Evolutionary conservation across 2,329 filamentous ascomycete species (phyloP), one percentile per base, ranked within the genome.

Genomic region (Lasiodiplodia gonubiensis): DNA sequence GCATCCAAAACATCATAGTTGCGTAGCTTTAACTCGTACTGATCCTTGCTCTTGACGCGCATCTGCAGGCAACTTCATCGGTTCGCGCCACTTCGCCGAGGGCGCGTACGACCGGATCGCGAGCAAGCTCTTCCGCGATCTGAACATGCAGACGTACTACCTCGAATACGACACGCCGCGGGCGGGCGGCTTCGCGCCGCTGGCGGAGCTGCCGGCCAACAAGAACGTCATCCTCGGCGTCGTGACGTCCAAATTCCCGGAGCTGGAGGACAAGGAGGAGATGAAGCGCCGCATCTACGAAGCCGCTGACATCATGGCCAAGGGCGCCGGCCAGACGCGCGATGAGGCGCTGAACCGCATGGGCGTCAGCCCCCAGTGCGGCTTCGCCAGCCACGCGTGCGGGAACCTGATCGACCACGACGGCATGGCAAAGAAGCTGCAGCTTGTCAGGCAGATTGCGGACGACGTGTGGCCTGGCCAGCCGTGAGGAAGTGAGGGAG

Each of bases 361-460:
- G 46, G 74, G 74, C 12, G 71, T 75, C 10, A 73, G 72, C 53
- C 73, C 72, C 49, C 73, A 75, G 69, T 75, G 73, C 67, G 73
- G 73, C 14, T 75, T 75, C 78, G 90, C 89, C 51, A 91, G 88
- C 46, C 90, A 93, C 75, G 87, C 89, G 71, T 87, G 85, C 71
- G 91, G 90, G 0, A 92, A 93, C 74, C 84, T 88, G 18, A 83
- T 93, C 67, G 85, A 83, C 54, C 80, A 86, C 68, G 85, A 90
- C 46, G 89, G 90, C 66, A 89, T 92, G 88, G 86, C 86, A 79
- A 86, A 84, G 76, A 93, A 93, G 81, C 79, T 93, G 73, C 80
- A 83, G 71, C 78, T 93, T 66, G 89, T 92, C n/a, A 85, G 90
- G 68, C 81, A 88, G 72, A 87, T 93, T 73, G 90, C 90, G 1